Conservation (phyloP, 139 green algal species). For the Chlorella sp. region DNA sequence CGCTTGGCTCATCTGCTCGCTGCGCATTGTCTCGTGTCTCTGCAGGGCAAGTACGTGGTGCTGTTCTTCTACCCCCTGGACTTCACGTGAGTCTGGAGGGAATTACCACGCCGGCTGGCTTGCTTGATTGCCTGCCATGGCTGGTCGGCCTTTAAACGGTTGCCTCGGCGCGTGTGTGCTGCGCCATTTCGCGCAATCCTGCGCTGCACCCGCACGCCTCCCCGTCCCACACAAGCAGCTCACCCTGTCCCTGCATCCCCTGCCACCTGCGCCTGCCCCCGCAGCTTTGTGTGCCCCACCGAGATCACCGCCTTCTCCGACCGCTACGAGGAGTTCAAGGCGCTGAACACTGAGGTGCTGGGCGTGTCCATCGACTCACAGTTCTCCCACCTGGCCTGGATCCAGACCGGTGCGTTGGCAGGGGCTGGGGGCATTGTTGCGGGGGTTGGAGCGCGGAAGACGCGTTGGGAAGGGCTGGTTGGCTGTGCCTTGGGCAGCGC, state of each 20-base stretch:
- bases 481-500: not conserved
- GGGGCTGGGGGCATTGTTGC: not conserved
- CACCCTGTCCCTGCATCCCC: not conserved
- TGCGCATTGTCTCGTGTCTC: too few relatives aligned
- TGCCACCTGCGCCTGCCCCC: not conserved
- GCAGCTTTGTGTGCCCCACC: constrained; percentile 85
- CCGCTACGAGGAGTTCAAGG: constrained; percentile 89
- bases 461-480: not conserved
- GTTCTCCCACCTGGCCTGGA: constrained; percentile 98
- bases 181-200: too few relatives aligned
- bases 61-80: constrained; percentile 99
- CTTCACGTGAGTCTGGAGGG: constrained; percentile 83
- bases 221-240: not conserved
- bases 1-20: too few relatives aligned
- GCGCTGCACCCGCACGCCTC: too few relatives aligned
- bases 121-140: too few relatives aligned
- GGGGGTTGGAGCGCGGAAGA: too few relatives aligned
- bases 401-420: constrained; percentile 78
- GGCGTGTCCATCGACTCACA: constrained; percentile 93
- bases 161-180: too few relatives aligned
- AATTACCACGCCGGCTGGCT: too few relatives aligned
- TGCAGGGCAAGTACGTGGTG: constrained; percentile 96
- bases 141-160: too few relatives aligned
- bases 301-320: constrained; percentile 99
- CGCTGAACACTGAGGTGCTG: constrained; percentile 89